Evolutionary conservation across 2,329 filamentous ascomycete genomes (phyloP).

Genomic region (Fusarium euwallaceae): DNA sequence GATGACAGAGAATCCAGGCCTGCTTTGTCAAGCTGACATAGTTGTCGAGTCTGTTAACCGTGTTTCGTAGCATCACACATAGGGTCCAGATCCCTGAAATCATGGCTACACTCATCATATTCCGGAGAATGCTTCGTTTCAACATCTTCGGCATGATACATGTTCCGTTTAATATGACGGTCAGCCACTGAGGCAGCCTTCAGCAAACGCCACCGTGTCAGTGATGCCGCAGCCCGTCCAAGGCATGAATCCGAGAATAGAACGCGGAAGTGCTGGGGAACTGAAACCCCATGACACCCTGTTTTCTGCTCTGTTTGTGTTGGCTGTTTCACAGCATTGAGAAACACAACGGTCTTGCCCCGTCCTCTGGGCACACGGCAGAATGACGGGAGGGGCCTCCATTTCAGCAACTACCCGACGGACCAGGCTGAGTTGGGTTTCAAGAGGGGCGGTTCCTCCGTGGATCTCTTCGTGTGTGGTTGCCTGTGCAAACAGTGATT

Average conservation of each 20-base stretch:
- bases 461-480: neutral
- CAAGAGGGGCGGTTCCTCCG: neutral
- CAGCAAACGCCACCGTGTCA: conserved; percentile 10
- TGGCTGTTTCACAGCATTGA: conserved; percentile 17
- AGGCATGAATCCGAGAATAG: neutral
- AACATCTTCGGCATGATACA: conserved; percentile 20
- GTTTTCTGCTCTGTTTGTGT: neutral
- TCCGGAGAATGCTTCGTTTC: conserved; percentile 15
- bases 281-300: neutral
- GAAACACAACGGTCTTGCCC: neutral
- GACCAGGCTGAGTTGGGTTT: neutral
- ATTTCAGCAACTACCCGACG: conserved; percentile 20
- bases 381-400: conserved; percentile 9
- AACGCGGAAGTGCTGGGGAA: neutral
- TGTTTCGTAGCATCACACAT: neutral
- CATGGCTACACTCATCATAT: neutral
- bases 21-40: conserved; percentile 42
- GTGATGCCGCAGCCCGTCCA: conserved; percentile 6
- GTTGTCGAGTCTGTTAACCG: conserved; percentile 15
- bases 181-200: neutral
- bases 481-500: neutral
- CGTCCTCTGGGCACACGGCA: neutral
- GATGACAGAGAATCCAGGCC: conserved; percentile 9
- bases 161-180: neutral
- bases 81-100: neutral